phyloP scores from a whole-genome alignment of 306 rosid species.

The Cyamopsis tetragonoloba region DNA sequence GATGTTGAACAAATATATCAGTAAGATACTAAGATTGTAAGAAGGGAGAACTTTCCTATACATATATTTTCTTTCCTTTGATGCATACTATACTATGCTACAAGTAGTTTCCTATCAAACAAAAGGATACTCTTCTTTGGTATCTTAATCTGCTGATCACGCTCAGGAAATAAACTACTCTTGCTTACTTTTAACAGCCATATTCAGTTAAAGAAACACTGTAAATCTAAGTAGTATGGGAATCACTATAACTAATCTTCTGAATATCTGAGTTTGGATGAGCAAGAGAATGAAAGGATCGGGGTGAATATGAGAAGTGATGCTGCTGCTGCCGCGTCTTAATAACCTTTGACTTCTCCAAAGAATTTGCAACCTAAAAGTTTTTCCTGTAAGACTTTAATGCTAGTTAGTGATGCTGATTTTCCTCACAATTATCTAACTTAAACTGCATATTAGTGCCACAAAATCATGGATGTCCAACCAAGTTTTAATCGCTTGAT shows the following conservation, averaged over 20 bases:
- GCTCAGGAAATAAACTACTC: not conserved
- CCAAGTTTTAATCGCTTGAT: not conserved
- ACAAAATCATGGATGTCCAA: not conserved
- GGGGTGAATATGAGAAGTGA: constrained; percentile 12
- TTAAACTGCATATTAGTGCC: not conserved
- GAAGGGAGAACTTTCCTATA: not conserved
- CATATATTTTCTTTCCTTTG: no score
- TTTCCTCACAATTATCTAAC: not conserved
- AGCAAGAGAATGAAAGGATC: constrained; percentile 2
- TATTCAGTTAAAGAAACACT: constrained; percentile 2
- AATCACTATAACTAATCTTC: constrained; percentile 14
- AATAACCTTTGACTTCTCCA: constrained; percentile 29
- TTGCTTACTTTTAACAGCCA: not conserved
- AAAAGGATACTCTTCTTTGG: not conserved
- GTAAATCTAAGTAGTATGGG: not conserved
- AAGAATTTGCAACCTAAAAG: constrained; percentile 26
- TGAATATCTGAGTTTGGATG: constrained; percentile 14
- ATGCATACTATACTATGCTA: not conserved
- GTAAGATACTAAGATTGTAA: no score
- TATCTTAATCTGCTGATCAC: not conserved
- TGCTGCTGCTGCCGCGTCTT: constrained; percentile 30
- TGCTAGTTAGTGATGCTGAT: constrained; percentile 7
- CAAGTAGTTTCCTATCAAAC: not conserved
- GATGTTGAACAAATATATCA: not conserved
- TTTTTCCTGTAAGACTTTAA: not conserved